phyloP scores from a whole-genome alignment of 2,329 filamentous ascomycete species.

The Fusarium globosum region DNA sequence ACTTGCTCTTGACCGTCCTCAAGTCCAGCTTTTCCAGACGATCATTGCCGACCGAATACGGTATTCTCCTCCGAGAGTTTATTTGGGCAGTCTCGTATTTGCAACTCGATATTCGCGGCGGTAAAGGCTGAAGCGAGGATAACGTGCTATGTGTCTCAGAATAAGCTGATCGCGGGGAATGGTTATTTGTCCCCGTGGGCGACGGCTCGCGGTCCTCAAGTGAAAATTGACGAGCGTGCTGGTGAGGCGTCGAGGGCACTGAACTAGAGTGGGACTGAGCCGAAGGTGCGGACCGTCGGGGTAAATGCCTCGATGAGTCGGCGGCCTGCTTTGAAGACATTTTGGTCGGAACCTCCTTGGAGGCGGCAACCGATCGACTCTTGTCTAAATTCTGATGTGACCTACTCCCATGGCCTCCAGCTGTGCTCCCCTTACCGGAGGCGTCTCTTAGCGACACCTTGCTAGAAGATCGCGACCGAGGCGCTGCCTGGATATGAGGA shows the following conservation, averaged over 20 bases:
- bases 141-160: conserved; percentile 85
- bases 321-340: conserved; percentile 60
- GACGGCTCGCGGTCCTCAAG: conserved; percentile 84
- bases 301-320: conserved; percentile 48
- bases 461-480: conserved; percentile 68
- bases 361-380: conserved; percentile 71
- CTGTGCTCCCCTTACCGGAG: conserved; percentile 58
- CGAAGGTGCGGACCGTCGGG: conserved; percentile 46
- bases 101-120: conserved; percentile 72
- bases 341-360: conserved; percentile 64
- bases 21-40: conserved; percentile 77
- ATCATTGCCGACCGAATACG: conserved; percentile 89
- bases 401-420: conserved; percentile 75
- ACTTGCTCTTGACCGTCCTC: conserved; percentile 75
- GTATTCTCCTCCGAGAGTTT: conserved; percentile 85
- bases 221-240: conserved; percentile 84
- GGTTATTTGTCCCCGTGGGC: conserved; percentile 78
- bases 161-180: conserved; percentile 89
- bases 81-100: conserved; percentile 90
- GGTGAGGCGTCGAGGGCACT: conserved; percentile 92
- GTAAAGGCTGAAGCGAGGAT: conserved; percentile 73
- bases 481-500: conserved; percentile 66
- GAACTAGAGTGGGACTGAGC: conserved; percentile 77
- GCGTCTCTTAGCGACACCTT: conserved; percentile 68
- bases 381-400: conserved; percentile 66